Base-by-base conservation (phyloP, 108 stramenopile genomes). In the Fragilaria radians region DNA sequence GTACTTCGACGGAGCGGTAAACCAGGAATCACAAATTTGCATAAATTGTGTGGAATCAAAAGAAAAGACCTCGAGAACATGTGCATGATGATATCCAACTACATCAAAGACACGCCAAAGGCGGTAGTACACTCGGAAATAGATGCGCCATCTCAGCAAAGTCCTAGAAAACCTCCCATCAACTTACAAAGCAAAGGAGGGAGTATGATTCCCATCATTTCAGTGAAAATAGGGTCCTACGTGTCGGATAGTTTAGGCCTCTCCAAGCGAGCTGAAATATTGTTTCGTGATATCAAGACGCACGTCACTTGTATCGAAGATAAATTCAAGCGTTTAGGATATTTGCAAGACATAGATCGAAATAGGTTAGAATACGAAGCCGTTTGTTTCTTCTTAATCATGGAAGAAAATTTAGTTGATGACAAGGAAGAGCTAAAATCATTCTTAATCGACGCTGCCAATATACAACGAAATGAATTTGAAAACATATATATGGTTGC, bases 351-450 rank as follows among this genome's bases (percentile, higher is more conserved):
- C 34, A 61, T 83, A 30, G 42, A 52, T 18, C 59, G 71, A 9
- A 47, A 71, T 51, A 49, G 32, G 33, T 23, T 48, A 0, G 74
- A 60, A 32, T 86, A 86, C 57, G 85, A 86, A 48, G 79, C 81
- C 0, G 81, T 69, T 1, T 86, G 85, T 47, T 80, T 83, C 58
- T 83, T 61, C 48, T 28, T 81, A 7, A 72, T 77, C 7, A 42
- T 42, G 36, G 36, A 42, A 14, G 36, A 9, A 69, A 42, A 42
- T 42, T 14, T 11, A 42, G 36, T 42, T 42, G 14, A 42, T 11
- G 11, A 42, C 36, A 42, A 11, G 36, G 36, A 42, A 11, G 11
- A 42, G 14, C 14, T 42, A 14, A 42, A 42, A 14, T 14, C 36
- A 7, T 11, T 42, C 11, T 14, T 42, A 14, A 42, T 42, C 11